Percentiles rank a stretch among this genome's conserved stretches.
Conservation (phyloP, 1,139 yeast species). For the Pichia sp. region DNA sequence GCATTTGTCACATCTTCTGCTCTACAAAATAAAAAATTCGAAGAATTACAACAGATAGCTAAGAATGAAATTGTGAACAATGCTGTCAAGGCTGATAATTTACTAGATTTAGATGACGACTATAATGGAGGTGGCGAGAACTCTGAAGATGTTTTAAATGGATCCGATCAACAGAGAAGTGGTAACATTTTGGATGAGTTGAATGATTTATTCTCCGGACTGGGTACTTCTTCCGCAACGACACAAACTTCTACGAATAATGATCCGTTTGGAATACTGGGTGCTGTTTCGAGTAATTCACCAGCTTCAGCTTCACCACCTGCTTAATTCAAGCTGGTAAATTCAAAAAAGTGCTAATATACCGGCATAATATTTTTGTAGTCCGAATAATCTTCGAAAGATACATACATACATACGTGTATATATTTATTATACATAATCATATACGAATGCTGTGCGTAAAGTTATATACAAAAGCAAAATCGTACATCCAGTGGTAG, state of each 20-base stretch:
- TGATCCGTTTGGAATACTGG: conserved; percentile 8
- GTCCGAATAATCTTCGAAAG: neutral
- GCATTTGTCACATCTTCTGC: conserved; percentile 23
- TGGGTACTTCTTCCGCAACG: conserved; percentile 14
- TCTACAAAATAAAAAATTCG: conserved; percentile 41
- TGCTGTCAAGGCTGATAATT: conserved; percentile 66
- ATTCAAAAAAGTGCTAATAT: neutral
- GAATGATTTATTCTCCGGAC: conserved; percentile 57
- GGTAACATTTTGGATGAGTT: conserved; percentile 56
- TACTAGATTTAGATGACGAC: conserved; percentile 77
- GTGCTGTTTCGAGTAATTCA: neutral
- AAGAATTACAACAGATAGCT: conserved; percentile 75
- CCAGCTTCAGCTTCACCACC: conserved; percentile 2
- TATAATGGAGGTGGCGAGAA: conserved; percentile 36
- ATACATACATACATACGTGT: neutral
- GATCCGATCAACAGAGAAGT: conserved; percentile 6
- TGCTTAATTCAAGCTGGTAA: neutral
- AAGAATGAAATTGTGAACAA: conserved; percentile 68
- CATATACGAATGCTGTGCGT: neutral
- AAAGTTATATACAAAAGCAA: neutral
- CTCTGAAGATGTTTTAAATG: conserved; percentile 10
- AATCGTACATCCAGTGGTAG: neutral
- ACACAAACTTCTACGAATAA: neutral
- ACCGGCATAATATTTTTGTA: neutral
- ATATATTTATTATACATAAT: neutral